Conservation (phyloP, 257 asterid species). For the Parsonsia alboflavescens region DNA sequence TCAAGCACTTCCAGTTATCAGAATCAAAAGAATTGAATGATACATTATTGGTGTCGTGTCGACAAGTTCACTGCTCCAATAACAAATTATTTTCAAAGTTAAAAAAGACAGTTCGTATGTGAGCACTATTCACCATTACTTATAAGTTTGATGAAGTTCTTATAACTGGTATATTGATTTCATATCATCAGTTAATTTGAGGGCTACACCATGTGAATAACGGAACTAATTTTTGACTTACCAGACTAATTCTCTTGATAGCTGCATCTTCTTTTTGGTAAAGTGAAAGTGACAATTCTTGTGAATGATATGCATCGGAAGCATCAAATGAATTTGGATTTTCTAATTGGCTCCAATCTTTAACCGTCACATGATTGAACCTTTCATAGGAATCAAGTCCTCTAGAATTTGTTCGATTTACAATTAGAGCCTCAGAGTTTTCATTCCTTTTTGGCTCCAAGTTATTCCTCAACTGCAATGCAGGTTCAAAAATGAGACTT, state of each 20-base stretch:
- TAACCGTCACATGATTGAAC: constrained; percentile 41
- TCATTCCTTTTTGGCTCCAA: constrained; percentile 47
- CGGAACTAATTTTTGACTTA: constrained; percentile 22
- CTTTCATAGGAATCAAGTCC: constrained; percentile 34
- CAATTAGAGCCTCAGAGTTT: constrained; percentile 37
- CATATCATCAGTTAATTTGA: neutral
- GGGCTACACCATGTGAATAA: neutral
- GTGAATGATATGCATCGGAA: constrained; percentile 80
- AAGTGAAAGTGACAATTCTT: constrained; percentile 68
- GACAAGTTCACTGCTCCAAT: neutral
- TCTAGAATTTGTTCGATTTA: constrained; percentile 29
- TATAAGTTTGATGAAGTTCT: neutral
- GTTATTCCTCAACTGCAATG: constrained; percentile 46
- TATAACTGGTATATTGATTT: neutral
- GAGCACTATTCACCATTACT: neutral
- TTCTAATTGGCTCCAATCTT: constrained; percentile 75
- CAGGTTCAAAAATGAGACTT: constrained; percentile 71
- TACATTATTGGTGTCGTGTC: neutral
- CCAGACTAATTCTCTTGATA: constrained; percentile 61
- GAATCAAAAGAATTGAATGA: neutral
- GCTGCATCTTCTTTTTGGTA: constrained; percentile 60
- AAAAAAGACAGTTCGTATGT: neutral
- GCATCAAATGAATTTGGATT: constrained; percentile 69
- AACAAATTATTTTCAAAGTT: neutral
- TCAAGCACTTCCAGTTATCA: neutral